Evolutionary conservation across 1,139 yeast genomes (phyloP).

Genomic region (Geotrichum bryndzae): DNA sequence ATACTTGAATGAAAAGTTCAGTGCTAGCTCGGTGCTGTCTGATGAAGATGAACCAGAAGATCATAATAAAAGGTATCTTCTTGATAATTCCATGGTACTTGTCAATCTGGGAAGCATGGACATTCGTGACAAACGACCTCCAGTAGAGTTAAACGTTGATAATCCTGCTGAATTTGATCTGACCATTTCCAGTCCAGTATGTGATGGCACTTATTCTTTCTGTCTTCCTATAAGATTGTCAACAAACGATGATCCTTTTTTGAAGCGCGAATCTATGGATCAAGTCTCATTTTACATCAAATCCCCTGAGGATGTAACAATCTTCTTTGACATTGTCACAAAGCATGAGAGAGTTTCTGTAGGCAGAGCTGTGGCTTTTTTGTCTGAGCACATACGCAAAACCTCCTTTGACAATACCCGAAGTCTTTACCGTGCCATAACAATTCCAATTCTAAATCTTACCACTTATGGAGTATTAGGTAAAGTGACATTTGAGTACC

Average conservation of each 20-base stretch:
- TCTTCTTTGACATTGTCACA: constrained; percentile 87
- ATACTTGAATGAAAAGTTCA: background rate
- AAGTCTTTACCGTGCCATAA: constrained; percentile 59
- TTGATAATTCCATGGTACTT: constrained; percentile 58
- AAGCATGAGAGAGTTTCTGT: constrained; percentile 60
- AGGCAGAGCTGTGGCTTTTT: constrained; percentile 81
- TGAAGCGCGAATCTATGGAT: constrained; percentile 49
- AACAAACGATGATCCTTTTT: background rate
- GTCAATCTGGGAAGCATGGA: constrained; percentile 87
- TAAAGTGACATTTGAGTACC: constrained; percentile 63
- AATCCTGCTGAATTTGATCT: constrained; percentile 78
- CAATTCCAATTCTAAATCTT: constrained; percentile 71
- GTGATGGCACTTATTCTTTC: constrained; percentile 25
- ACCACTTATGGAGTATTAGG: constrained; percentile 73
- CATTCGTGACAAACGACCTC: constrained; percentile 51
- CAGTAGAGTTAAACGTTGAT: constrained; percentile 66
- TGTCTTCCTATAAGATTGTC: constrained; percentile 9
- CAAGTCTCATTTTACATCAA: constrained; percentile 71
- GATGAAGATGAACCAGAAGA: background rate
- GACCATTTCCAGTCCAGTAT: constrained; percentile 51
- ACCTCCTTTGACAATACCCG: constrained; percentile 62
- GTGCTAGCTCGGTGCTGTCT: background rate
- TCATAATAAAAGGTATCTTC: background rate
- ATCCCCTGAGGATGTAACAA: constrained; percentile 46
- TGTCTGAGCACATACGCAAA: constrained; percentile 56